Percentiles rank a stretch among this genome's conserved stretches.
Conservation (phyloP, 306 rosid species). For the Begonia fuchsioides region DNA sequence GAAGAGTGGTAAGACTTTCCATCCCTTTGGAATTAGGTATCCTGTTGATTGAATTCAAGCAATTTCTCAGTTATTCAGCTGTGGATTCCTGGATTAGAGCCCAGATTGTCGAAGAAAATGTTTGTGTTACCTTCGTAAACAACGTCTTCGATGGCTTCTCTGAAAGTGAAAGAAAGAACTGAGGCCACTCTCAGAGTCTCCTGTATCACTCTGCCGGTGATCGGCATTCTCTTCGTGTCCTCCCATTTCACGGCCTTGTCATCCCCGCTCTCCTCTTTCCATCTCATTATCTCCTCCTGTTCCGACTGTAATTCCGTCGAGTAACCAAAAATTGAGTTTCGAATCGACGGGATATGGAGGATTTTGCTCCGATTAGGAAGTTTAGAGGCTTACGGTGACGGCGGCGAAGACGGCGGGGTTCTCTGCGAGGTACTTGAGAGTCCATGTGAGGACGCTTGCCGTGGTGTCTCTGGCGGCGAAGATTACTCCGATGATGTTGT, state of each 20-base stretch:
- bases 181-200: conserved; percentile 92
- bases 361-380: background rate
- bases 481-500: conserved; percentile 81
- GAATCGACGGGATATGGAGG: background rate
- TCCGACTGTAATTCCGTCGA: conserved; percentile 36
- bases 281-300: conserved; percentile 45
- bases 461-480: conserved; percentile 98
- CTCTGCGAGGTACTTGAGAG: conserved; percentile 70
- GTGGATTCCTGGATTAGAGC: conserved; percentile 11
- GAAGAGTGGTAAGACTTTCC: conserved; percentile 93
- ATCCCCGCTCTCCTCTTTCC: conserved; percentile 33
- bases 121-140: conserved; percentile 62
- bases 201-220: conserved; percentile 75
- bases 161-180: conserved; percentile 78
- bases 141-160: conserved; percentile 91
- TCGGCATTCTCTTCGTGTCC: conserved; percentile 71
- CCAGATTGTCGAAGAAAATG: background rate
- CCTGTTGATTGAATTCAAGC: conserved; percentile 22
- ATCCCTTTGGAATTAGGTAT: conserved; percentile 86
- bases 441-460: conserved; percentile 93
- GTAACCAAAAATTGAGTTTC: background rate
- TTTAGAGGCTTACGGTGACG: conserved; percentile 50
- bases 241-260: conserved; percentile 54
- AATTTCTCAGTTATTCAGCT: conserved; percentile 2
- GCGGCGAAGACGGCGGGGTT: conserved; percentile 68